phyloP scores from a whole-genome alignment of 23 red algal species.

The Gracilariopsis chorda region DNA sequence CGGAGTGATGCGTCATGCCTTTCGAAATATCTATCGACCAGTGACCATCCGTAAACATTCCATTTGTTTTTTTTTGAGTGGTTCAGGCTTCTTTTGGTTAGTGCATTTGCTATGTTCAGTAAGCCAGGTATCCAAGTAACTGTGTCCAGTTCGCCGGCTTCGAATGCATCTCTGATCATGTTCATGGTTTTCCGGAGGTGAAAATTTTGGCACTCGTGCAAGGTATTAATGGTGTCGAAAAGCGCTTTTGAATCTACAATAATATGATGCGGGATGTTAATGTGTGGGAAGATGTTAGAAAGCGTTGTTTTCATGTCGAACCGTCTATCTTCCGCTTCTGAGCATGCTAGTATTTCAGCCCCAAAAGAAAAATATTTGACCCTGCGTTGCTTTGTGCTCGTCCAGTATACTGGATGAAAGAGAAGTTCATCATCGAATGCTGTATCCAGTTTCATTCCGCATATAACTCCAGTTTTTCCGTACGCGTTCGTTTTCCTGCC shows the following conservation, averaged over 20 bases:
- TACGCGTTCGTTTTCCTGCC: not conserved
- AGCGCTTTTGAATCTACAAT: constrained; percentile 6
- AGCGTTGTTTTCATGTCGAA: not conserved
- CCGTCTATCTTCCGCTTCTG: not conserved
- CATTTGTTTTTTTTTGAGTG: not conserved
- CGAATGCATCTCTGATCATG: not conserved
- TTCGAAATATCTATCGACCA: too few species aligned
- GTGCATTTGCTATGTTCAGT: not conserved
- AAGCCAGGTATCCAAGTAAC: not conserved
- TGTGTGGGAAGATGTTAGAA: not conserved
- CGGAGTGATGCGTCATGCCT: too few species aligned
- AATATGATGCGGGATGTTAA: not conserved
- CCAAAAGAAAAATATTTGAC: not conserved
- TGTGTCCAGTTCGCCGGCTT: not conserved
- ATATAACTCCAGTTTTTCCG: not conserved
- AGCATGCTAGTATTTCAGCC: not conserved
- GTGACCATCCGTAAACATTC: too few species aligned
- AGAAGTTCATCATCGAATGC: not conserved
- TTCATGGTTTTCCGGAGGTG: not conserved
- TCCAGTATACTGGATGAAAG: not conserved
- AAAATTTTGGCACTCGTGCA: not conserved
- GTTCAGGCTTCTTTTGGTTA: not conserved
- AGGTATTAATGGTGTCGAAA: not conserved
- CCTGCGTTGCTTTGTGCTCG: not conserved
- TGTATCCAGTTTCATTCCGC: not conserved